Conservation (phyloP, 1,284 basidiomycete species). For the Leccinum solheimii region DNA sequence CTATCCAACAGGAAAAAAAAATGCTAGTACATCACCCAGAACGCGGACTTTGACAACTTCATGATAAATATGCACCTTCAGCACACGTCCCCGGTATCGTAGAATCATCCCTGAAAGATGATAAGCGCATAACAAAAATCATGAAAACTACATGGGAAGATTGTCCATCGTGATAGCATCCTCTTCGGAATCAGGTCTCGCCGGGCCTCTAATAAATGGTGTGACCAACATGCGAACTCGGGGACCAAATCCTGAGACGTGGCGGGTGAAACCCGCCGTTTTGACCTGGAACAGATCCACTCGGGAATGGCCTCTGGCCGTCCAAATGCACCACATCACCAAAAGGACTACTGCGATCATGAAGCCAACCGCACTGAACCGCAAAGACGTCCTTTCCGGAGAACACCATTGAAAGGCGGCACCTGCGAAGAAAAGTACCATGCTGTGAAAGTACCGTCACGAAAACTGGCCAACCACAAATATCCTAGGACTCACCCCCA, state of each 20-base stretch:
- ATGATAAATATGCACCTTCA: neutral
- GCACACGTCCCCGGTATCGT: neutral
- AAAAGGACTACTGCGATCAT: neutral
- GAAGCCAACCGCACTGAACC: constrained; percentile 4
- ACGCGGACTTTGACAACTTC: neutral
- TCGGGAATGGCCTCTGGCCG: constrained; percentile 5
- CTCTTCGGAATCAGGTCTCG: neutral
- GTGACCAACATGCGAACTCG: neutral
- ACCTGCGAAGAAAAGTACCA: constrained; percentile 33
- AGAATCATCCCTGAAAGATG: neutral
- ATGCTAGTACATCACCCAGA: neutral
- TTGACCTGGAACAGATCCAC: neutral
- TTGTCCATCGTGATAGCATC: neutral
- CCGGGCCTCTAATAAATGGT: neutral
- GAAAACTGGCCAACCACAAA: neutral
- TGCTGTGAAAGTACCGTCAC: constrained; percentile 18
- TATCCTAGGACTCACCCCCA: constrained; percentile 38
- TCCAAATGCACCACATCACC: constrained; percentile 26
- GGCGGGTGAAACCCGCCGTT: neutral
- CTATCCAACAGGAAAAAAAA: neutral
- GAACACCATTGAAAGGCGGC: constrained; percentile 30
- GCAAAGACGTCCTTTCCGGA: neutral
- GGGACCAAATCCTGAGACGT: neutral
- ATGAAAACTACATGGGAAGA: neutral
- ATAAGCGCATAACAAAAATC: neutral